These are phyloP conservation scores for Monosporascus sp. DNA, from an alignment of 2,329 filamentous ascomycete species.

Conservation along the genomic window DNA sequence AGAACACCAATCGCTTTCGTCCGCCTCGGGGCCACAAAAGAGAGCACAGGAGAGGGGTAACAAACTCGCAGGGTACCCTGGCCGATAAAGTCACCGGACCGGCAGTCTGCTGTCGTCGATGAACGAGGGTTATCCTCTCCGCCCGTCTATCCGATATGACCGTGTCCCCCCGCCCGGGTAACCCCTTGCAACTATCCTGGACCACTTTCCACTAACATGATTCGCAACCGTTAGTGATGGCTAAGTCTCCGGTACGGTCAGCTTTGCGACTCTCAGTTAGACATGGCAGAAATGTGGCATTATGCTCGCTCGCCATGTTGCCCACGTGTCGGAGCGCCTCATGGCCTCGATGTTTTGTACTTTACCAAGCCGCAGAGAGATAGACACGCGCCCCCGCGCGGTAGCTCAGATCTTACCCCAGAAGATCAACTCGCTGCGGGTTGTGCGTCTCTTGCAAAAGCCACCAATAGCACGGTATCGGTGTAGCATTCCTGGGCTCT, in stretches of 20 bases:
- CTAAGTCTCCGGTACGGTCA: not conserved
- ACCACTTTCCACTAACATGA: slow-evolving; percentile 2
- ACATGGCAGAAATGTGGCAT: not conserved
- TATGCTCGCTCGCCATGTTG: not conserved
- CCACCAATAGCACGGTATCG: not conserved
- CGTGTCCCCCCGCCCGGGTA: slow-evolving; percentile 7
- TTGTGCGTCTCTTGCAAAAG: not conserved
- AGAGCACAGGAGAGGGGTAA: not conserved
- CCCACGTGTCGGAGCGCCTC: not conserved
- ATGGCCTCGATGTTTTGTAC: not conserved
- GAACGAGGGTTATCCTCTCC: slow-evolving; percentile 3
- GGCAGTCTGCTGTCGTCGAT: not conserved
- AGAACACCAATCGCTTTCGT: not conserved
- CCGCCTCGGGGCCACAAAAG: not conserved
- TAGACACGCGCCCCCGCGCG: not conserved
- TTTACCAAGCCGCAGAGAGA: not conserved
- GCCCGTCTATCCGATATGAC: slow-evolving; percentile 13
- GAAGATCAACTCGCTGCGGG: not conserved
- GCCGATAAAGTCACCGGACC: not conserved
- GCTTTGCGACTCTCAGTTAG: not conserved
- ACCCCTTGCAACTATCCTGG: slow-evolving; percentile 6
- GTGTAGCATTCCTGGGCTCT: not conserved
- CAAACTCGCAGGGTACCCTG: not conserved
- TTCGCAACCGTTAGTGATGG: not conserved
- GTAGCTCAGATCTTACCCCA: not conserved